phyloP scores from a whole-genome alignment of 2,329 filamentous ascomycete species.

The Cryphonectria naterciae region DNA sequence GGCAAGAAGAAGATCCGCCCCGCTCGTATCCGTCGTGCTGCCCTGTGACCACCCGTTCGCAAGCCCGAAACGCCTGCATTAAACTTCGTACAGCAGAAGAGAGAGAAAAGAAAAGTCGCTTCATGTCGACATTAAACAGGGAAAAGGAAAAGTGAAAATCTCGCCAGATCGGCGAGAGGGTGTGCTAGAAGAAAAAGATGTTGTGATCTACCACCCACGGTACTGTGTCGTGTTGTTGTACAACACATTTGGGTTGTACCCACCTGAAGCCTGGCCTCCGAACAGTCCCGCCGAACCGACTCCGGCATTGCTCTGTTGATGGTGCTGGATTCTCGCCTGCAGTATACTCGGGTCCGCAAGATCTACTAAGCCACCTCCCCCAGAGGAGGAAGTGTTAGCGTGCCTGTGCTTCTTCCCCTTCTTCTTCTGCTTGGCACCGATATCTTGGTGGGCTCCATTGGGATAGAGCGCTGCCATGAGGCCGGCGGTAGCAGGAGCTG shows the following conservation, averaged over 20 bases:
- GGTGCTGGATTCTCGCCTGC: slow-evolving; percentile 94
- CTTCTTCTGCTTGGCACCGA: slow-evolving; percentile 98
- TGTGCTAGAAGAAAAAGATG: neutral
- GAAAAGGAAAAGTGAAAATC: slow-evolving; percentile 14
- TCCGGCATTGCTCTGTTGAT: slow-evolving; percentile 78
- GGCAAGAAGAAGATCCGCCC: slow-evolving; percentile 23
- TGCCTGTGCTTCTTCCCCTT: slow-evolving; percentile 99
- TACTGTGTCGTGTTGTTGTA: slow-evolving; percentile 67
- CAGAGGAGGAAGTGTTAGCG: slow-evolving; percentile 99
- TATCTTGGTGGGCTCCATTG: slow-evolving; percentile 86
- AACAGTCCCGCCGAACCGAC: slow-evolving; percentile 83
- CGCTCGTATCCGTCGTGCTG: slow-evolving; percentile 29
- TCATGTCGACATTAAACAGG: slow-evolving; percentile 20
- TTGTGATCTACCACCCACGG: slow-evolving; percentile 62
- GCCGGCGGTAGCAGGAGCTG: slow-evolving; percentile 81
- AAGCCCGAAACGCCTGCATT: slow-evolving; percentile 30
- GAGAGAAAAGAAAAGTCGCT: slow-evolving; percentile 2
- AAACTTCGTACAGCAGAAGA: slow-evolving; percentile 26
- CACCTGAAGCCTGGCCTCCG: slow-evolving; percentile 88
- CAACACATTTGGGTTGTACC: slow-evolving; percentile 88
- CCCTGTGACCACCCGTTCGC: slow-evolving; percentile 28
- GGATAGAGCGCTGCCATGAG: slow-evolving; percentile 92
- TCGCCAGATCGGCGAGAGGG: neutral
- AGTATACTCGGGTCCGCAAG: slow-evolving; percentile 99
- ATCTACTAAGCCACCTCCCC: slow-evolving; percentile 99